These are phyloP conservation scores for Usnea hakonensis DNA, from an alignment of 495 filamentous ascomycete genomes.

Conservation along the genomic window DNA sequence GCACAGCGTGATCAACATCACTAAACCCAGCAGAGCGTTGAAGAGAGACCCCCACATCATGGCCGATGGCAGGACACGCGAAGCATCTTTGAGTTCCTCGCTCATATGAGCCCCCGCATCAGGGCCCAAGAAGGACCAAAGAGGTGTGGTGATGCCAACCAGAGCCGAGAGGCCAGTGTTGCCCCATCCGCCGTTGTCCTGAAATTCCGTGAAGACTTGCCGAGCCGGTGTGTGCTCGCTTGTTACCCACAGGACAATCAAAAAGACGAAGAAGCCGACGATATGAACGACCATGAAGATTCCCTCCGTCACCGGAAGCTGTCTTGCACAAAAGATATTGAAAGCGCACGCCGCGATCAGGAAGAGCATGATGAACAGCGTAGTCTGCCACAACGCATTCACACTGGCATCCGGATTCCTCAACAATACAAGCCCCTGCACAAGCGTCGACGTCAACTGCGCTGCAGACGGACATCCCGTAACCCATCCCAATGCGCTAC, in stretches of 20 bases:
- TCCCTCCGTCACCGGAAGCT: neutral
- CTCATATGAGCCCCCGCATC: neutral
- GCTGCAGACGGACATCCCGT: slow-evolving; percentile 43
- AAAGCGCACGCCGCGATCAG: neutral
- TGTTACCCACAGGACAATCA: neutral
- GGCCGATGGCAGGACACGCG: neutral
- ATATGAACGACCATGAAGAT: neutral
- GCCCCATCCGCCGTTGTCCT: neutral
- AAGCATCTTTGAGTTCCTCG: neutral
- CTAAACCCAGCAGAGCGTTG: slow-evolving; percentile 44
- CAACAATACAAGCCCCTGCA: slow-evolving; percentile 45
- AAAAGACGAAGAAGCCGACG: neutral
- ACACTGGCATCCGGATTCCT: neutral
- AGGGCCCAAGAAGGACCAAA: neutral
- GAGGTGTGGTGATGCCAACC: neutral
- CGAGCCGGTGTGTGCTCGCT: neutral
- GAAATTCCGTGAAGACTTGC: neutral
- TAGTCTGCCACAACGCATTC: neutral
- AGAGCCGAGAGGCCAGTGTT: neutral
- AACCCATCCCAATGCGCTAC: slow-evolving; percentile 52
- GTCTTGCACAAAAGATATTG: neutral
- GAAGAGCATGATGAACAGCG: neutral
- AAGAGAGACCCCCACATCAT: slow-evolving; percentile 37
- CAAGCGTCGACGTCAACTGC: slow-evolving; percentile 47
- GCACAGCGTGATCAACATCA: slow-evolving; percentile 46